A percentile compares a stretch with the other conserved stretches of the same genome.
These are phyloP conservation scores for Pythium myriotylum DNA, from an alignment of 352 stramenopile species.

Conservation along the genomic window DNA sequence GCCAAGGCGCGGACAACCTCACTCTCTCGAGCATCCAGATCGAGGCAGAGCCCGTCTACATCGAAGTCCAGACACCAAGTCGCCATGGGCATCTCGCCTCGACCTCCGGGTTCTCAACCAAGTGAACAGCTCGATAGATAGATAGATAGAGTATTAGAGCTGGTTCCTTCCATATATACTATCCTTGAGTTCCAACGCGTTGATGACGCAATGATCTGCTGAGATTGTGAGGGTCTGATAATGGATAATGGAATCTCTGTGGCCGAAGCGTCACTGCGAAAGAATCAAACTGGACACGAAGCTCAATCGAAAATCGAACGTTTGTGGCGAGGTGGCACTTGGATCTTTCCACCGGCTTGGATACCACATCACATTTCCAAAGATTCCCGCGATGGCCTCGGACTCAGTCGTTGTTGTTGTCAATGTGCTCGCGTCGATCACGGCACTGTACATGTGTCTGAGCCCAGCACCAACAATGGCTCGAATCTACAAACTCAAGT, in stretches of 20 bases:
- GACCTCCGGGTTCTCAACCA: slow-evolving; percentile 2
- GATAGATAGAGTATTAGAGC: neutral
- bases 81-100: slow-evolving; percentile 10
- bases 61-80: slow-evolving; percentile 14
- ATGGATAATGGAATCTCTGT: no score
- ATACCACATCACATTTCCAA: no score
- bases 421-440: slow-evolving; percentile 41
- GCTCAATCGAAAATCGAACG: no score
- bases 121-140: neutral
- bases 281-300: no score
- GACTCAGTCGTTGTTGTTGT: slow-evolving; percentile 29
- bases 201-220: neutral
- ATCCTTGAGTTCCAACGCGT: neutral
- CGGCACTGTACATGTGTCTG: slow-evolving; percentile 50
- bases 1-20: slow-evolving; percentile 1
- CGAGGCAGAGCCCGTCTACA: slow-evolving; percentile 16
- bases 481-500: slow-evolving; percentile 32
- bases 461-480: slow-evolving; percentile 37
- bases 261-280: no score
- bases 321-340: no score
- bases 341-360: no score
- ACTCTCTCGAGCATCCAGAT: slow-evolving; percentile 17
- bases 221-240: no score
- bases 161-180: no score
- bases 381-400: slow-evolving; percentile 8